phyloP scores from a whole-genome alignment of 2,329 filamentous ascomycete genomes.

The Sclerotinia sclerotiorum region DNA sequence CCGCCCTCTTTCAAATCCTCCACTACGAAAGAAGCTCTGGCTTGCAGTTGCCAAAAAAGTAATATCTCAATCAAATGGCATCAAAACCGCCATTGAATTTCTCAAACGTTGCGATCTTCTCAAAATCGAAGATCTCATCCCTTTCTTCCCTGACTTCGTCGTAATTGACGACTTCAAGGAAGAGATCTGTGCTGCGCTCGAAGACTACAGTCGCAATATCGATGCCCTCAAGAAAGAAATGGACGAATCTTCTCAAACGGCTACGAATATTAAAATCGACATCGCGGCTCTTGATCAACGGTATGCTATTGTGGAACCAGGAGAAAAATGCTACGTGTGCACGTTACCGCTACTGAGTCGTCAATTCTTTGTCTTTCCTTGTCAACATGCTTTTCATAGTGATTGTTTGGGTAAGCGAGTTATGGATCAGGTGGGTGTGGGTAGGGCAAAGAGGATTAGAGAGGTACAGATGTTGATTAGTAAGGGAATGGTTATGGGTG shows the following conservation, averaged over 20 bases:
- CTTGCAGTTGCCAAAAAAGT: slow-evolving; percentile 92
- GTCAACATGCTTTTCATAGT: slow-evolving; percentile 95
- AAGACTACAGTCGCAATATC: slow-evolving; percentile 90
- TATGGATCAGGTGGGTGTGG: slow-evolving; percentile 74
- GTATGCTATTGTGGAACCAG: slow-evolving; percentile 95
- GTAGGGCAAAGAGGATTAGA: slow-evolving; percentile 74
- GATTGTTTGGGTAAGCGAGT: slow-evolving; percentile 89
- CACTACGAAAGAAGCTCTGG: slow-evolving; percentile 91
- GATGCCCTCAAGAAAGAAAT: slow-evolving; percentile 87
- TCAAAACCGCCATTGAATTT: slow-evolving; percentile 92
- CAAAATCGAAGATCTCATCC: slow-evolving; percentile 93
- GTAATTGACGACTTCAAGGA: slow-evolving; percentile 99
- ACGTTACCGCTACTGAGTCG: slow-evolving; percentile 79
- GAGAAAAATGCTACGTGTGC: slow-evolving; percentile 90
- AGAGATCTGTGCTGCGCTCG: slow-evolving; percentile 89
- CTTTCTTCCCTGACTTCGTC: slow-evolving; percentile 98
- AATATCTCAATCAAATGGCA: slow-evolving; percentile 80
- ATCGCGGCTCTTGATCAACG: slow-evolving; percentile 82
- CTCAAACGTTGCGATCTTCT: slow-evolving; percentile 87
- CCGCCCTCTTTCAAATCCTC: slow-evolving; percentile 72
- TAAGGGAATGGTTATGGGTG: slow-evolving; percentile 67
- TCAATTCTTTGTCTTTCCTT: slow-evolving; percentile 98
- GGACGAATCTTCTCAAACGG: slow-evolving; percentile 89
- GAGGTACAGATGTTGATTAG: slow-evolving; percentile 84
- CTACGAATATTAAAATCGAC: slow-evolving; percentile 85